These are phyloP conservation scores for Terfezia boudieri DNA, from an alignment of 495 filamentous ascomycete genomes.

Conservation along the genomic window DNA sequence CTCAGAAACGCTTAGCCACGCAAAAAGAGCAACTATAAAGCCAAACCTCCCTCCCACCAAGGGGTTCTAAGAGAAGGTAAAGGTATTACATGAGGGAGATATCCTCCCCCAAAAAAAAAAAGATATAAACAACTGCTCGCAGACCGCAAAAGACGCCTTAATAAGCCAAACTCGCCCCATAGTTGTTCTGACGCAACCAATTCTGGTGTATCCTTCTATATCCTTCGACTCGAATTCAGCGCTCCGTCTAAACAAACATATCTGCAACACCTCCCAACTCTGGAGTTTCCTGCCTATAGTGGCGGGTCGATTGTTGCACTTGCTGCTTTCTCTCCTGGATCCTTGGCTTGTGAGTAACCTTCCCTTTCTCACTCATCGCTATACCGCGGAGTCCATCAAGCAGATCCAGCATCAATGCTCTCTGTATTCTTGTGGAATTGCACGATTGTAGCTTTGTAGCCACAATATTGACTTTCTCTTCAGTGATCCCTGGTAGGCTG, in stretches of 20 bases:
- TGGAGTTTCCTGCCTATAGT: slow-evolving; percentile 35
- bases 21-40: too few relatives aligned
- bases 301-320: slow-evolving; percentile 20
- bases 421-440: slow-evolving; percentile 44
- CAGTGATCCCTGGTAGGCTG: slow-evolving; percentile 31
- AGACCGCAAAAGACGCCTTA: neutral
- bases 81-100: neutral
- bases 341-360: slow-evolving; percentile 14
- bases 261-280: slow-evolving; percentile 43
- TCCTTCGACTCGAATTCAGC: too few relatives aligned
- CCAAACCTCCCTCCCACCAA: too few relatives aligned
- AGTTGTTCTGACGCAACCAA: too few relatives aligned
- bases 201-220: too few relatives aligned
- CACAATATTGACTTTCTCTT: slow-evolving; percentile 35
- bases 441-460: slow-evolving; percentile 31
- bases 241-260: slow-evolving; percentile 33
- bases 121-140: neutral
- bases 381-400: slow-evolving; percentile 68
- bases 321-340: slow-evolving; percentile 30
- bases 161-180: neutral
- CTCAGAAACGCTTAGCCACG: too few relatives aligned
- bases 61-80: too few relatives aligned
- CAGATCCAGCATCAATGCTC: slow-evolving; percentile 67
- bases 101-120: neutral
- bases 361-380: slow-evolving; percentile 80